Base-by-base conservation (phyloP, 805 yeast genomes). In the Citeromyces nyonsensis region DNA sequence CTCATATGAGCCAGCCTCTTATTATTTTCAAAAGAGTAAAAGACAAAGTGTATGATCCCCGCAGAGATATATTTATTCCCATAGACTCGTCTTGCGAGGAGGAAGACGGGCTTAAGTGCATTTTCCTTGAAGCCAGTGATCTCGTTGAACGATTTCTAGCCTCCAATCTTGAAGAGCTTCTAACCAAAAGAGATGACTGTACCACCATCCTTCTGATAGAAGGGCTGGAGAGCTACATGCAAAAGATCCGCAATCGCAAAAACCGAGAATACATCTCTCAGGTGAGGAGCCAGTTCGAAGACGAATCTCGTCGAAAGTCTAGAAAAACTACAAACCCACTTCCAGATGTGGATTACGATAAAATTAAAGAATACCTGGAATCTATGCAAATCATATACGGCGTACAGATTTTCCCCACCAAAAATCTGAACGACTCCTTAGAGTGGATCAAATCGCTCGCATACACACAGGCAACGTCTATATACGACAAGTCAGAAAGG, bases 401-500 rank as follows among this genome's bases (percentile, higher is more conserved):
- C 3, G 48, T 69, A 13, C 71, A 70, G 38, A 45, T 73, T 1
- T 71, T 73, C 40, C 66, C 62, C 10, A 59, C 66, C 2, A 60
- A 57, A 50, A 67, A 57, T 30, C 44, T 45, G 5, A 58, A 48
- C 30, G 81, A 73, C 32, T 50, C 66, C 1, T 35, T 59, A 1
- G 59, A 52, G 4, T 73, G 82, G 73, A 44, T 76, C 10, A 63
- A 58, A 30, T 64, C 75, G 10, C 61, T 75, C 38, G 56, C 80
- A 0, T 66, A 72, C 40, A 60, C 83, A 0, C 59, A 77, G 5
- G 60, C 73, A 0, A 46, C 53, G 10, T 55, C 69, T 9, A 44
- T 71, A 22, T 69, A 69, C 48, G 84, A 76, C 43, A 68, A 68
- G 14, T 51, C 52, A 25, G 64, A 70, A 37, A 50, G 83, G 38